Evolutionary conservation across 192 early-diverging fungal genomes (phyloP), one percentile per base, ranked within the genome.

Genomic region (Entomortierella beljakovae): DNA sequence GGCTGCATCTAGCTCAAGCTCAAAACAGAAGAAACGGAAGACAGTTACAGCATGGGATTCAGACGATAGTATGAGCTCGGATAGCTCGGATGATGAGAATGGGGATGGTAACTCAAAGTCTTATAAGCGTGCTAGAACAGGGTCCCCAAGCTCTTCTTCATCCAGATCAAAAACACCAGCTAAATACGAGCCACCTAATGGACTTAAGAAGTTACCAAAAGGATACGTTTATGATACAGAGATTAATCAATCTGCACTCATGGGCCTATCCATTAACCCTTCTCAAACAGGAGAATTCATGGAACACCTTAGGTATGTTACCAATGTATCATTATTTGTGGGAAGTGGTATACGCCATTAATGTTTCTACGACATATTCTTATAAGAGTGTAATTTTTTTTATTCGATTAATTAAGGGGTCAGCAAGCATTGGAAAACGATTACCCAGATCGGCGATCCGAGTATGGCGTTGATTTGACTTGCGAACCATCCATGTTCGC

Each of bases 401-500:
- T 43, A 3, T 6, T 56, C 23, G 20, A 29, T 33, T 3, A 23
- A 6, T 18, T 56, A 40, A 63, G 69, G 31, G 40, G 26, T 51
- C 58, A 68, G 34, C 32, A 59, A 33, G 72, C 58, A 23, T 29
- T 62, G 52, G 74, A 77, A 54, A 69, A 52, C 31, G 64, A 77
- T 2, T 77, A 38, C 34, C 74, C 74, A 13, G 74, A 77, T 26
- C 32, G 56, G 20, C 50, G 74, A 25, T 57, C 65, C 15, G 49
- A 81, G 23, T 82, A 84, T 29, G 68, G 81, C 16, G 79, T 84
- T 35, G 72, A 65, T 26, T 42, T 71, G 28, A 71, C 74, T 32
- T 61, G 80, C 25, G 68, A 74, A 20, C 84, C 88, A 5, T 74
- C 71, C 6, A 68, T 82, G 66, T 89, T 89, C 70, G 84, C 86